Evolutionary conservation across 345 rosid genomes (phyloP).

Genomic region (Erysimum cheiranthoides): DNA sequence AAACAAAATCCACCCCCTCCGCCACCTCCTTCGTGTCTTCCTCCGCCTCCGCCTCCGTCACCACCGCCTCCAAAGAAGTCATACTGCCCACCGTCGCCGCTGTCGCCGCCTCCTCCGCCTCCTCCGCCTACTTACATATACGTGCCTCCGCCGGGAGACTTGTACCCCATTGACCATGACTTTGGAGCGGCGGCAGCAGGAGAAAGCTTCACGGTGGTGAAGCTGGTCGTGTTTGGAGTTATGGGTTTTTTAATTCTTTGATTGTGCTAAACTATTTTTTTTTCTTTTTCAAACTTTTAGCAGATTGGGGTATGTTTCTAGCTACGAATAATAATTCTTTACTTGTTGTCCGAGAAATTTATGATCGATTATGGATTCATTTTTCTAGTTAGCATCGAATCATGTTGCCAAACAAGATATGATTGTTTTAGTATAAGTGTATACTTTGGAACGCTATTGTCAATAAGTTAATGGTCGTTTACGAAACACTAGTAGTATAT

Average conservation of each 20-base stretch:
- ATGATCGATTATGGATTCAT: neutral
- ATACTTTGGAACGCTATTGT: too few relatives aligned
- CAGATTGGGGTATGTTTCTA: neutral
- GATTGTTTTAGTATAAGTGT: too few relatives aligned
- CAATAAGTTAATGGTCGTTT: too few relatives aligned
- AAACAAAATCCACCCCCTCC: constrained; percentile 38
- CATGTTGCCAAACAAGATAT: neutral
- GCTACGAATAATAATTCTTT: neutral
- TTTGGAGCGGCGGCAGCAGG: constrained; percentile 36
- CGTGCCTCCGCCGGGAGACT: constrained; percentile 55
- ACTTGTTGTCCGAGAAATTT: neutral
- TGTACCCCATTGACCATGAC: constrained; percentile 56
- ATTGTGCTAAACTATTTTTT: neutral
- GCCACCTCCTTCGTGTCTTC: constrained; percentile 46
- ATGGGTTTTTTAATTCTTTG: constrained; percentile 28
- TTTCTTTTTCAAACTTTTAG: neutral
- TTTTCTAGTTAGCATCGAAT: neutral
- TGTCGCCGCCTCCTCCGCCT: constrained; percentile 32
- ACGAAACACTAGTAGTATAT: too few relatives aligned
- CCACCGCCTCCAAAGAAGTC: neutral
- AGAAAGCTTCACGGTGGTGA: constrained; percentile 2
- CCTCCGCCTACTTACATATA: constrained; percentile 40
- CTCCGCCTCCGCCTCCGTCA: constrained; percentile 44
- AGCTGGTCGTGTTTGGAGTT: constrained; percentile 5
- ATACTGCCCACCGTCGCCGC: constrained; percentile 42